Evolutionary conservation across 345 rosid species (phyloP).

Genomic region (Xanthoceras sorbifolium): DNA sequence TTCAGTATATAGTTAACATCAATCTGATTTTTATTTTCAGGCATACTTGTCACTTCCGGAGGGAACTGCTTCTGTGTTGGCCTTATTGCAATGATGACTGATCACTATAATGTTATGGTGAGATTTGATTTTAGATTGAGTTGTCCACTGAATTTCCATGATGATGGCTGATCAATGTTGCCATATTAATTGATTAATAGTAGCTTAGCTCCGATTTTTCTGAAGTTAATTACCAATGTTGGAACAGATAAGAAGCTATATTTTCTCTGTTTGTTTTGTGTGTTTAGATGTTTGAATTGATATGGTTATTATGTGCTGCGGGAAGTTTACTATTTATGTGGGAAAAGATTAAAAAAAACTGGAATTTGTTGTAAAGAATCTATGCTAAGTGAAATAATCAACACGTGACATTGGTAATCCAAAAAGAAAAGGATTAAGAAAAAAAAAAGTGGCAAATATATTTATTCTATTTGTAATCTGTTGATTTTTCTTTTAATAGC

Average conservation of each 20-base stretch:
- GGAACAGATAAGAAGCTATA: neutral
- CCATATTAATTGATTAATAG: neutral
- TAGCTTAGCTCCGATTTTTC: neutral
- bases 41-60: constrained; percentile 95
- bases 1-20: constrained; percentile 7
- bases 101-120: constrained; percentile 90
- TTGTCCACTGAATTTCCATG: constrained; percentile 2
- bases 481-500: constrained; percentile 8
- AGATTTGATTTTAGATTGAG: constrained; percentile 22
- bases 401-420: neutral
- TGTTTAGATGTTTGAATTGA: neutral
- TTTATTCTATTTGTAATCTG: neutral
- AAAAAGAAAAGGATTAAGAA: neutral
- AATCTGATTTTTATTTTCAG: constrained; percentile 41
- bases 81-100: constrained; percentile 97
- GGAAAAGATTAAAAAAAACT: neutral
- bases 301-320: neutral
- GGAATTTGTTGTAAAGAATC: neutral
- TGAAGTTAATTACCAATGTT: neutral
- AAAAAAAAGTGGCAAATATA: neutral
- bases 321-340: neutral
- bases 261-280: neutral
- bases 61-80: constrained; percentile 94
- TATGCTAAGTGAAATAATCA: neutral
- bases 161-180: neutral